These are phyloP conservation scores for Dissophora ornata DNA, from an alignment of 192 early-diverging fungal genomes.

Conservation along the genomic window DNA sequence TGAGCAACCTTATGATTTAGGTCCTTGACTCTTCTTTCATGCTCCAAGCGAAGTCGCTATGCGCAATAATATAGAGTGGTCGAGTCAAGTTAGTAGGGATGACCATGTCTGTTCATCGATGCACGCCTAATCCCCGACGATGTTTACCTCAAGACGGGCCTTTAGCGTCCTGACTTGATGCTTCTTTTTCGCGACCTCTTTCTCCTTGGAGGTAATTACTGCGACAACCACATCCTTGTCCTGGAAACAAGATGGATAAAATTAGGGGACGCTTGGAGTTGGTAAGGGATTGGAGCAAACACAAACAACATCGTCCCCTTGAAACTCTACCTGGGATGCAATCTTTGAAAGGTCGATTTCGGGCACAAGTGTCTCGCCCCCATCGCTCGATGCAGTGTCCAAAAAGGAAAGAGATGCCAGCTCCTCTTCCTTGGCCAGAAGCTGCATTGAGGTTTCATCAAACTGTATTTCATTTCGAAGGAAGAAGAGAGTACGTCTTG, in stretches of 20 bases:
- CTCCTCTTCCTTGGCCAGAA: constrained; percentile 25
- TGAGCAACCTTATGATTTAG: neutral
- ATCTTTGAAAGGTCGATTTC: constrained; percentile 32
- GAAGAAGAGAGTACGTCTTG: no score
- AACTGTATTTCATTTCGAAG: no score
- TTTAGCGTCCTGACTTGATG: constrained; percentile 32
- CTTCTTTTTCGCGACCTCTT: constrained; percentile 26
- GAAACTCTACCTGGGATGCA: constrained; percentile 21
- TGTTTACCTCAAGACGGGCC: constrained; percentile 31
- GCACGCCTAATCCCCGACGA: no score
- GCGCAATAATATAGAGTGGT: neutral
- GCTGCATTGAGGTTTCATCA: constrained; percentile 16
- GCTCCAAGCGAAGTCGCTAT: constrained; percentile 24
- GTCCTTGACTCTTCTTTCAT: constrained; percentile 21
- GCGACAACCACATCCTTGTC: constrained; percentile 24
- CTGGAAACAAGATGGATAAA: constrained; percentile 7
- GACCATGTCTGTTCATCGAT: neutral
- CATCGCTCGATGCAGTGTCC: constrained; percentile 35
- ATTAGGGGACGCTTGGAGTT: no score
- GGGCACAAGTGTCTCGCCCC: constrained; percentile 41
- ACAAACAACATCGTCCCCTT: no score
- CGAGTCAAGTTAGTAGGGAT: neutral
- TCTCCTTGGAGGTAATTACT: constrained; percentile 26
- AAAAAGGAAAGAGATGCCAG: constrained; percentile 2
- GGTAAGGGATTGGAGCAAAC: no score